These are phyloP conservation scores for Diversispora epigaea DNA, from an alignment of 192 early-diverging fungal species.

Conservation along the genomic window DNA sequence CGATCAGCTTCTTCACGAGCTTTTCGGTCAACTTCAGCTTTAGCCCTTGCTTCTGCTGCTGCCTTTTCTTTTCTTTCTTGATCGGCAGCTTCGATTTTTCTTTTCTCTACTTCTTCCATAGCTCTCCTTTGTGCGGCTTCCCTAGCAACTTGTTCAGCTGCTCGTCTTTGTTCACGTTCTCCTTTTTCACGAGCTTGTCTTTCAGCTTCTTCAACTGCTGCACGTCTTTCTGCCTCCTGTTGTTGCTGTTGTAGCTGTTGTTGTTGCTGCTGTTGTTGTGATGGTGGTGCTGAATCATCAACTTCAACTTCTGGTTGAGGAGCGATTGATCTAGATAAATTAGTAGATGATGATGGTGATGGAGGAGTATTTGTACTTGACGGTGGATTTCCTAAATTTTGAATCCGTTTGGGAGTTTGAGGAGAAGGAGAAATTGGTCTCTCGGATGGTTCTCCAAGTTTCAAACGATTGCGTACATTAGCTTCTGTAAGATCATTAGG, in stretches of 20 bases:
- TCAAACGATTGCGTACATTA: conserved; percentile 42
- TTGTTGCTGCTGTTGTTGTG: too few relatives aligned
- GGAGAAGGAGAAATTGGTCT: conserved; percentile 19
- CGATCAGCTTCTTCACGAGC: conserved; percentile 45
- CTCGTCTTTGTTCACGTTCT: conserved; percentile 38
- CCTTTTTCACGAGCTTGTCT: conserved; percentile 35
- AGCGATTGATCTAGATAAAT: conserved; percentile 32
- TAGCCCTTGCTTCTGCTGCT: conserved; percentile 49
- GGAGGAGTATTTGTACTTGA: background rate
- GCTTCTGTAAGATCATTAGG: conserved; percentile 42
- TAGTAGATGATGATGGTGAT: conserved; percentile 34
- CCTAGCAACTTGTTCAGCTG: conserved; percentile 37
- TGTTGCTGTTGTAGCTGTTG: too few relatives aligned
- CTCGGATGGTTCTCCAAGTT: conserved; percentile 38
- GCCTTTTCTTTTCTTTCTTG: conserved; percentile 42
- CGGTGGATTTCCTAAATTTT: conserved; percentile 20
- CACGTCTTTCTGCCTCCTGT: conserved; percentile 32
- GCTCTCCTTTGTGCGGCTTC: conserved; percentile 39
- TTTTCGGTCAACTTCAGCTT: conserved; percentile 46
- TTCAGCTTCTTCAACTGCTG: conserved; percentile 23
- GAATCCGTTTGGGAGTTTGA: conserved; percentile 11
- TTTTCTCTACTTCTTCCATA: conserved; percentile 41
- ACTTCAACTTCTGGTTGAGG: conserved; percentile 22
- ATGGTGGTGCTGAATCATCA: conserved; percentile 23
- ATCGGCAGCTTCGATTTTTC: conserved; percentile 38